A percentile compares a stretch with the other conserved stretches of the same genome.
phyloP scores from a whole-genome alignment of 257 asterid genomes.

The Rhazya stricta region DNA sequence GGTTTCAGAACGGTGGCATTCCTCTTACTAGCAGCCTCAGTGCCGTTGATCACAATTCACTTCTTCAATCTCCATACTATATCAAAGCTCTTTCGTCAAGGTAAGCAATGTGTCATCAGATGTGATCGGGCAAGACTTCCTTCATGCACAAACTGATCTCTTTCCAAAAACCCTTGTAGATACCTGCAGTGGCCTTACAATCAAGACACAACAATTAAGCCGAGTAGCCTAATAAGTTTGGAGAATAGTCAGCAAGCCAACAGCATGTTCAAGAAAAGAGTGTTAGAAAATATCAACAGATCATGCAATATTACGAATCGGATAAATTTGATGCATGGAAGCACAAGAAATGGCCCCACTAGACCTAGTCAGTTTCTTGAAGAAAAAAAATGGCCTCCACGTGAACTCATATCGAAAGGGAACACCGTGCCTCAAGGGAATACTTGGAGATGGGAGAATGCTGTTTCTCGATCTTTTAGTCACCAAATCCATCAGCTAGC shows the following conservation, averaged over 20 bases:
- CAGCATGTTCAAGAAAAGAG: conserved; percentile 3
- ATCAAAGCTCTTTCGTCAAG: conserved; percentile 34
- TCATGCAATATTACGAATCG: conserved; percentile 4
- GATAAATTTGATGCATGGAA: conserved; percentile 25
- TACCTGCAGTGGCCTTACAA: conserved; percentile 39
- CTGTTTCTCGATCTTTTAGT: conserved; percentile 14
- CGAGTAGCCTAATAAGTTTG: conserved; percentile 4
- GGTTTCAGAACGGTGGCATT: conserved; percentile 55
- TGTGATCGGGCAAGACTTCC: no score
- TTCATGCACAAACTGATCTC: no score
- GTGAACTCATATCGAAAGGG: conserved; percentile 32
- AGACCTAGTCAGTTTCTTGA: conserved; percentile 48
- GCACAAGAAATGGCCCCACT: conserved; percentile 26
- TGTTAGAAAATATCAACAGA: conserved; percentile 9
- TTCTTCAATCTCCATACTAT: conserved; percentile 17
- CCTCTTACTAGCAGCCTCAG: conserved; percentile 27
- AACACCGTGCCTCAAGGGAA: conserved; percentile 23
- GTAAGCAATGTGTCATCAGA: conserved; percentile 17
- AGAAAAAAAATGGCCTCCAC: conserved; percentile 62
- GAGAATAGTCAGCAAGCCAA: conserved; percentile 13
- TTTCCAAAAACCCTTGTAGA: conserved; percentile 20
- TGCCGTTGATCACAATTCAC: conserved; percentile 17
- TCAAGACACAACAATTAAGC: conserved; percentile 22
- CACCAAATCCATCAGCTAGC: conserved; percentile 16
- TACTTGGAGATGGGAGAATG: conserved; percentile 19